phyloP scores from a whole-genome alignment of 495 filamentous ascomycete genomes.

The Bathelium albidoporum region DNA sequence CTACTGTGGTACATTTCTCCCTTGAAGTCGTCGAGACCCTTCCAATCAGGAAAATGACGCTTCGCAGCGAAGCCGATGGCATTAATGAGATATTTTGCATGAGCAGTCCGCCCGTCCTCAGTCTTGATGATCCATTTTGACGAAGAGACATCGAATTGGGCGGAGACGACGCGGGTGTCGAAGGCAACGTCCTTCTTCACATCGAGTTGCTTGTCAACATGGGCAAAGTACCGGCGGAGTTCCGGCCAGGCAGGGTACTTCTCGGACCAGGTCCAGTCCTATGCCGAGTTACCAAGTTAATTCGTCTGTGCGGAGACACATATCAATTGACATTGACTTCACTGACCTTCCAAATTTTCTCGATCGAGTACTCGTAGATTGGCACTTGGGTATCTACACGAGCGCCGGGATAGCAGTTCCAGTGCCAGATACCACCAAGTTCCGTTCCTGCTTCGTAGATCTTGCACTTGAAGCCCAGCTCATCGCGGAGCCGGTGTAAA shows the following conservation, averaged over 20 bases:
- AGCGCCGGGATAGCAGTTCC: constrained; percentile 35
- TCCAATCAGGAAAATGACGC: constrained; percentile 29
- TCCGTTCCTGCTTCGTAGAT: constrained; percentile 39
- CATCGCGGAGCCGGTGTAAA: constrained; percentile 34
- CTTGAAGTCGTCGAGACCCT: constrained; percentile 32
- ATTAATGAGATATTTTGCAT: constrained; percentile 28
- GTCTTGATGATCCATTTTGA: constrained; percentile 32
- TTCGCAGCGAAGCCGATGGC: constrained; percentile 35
- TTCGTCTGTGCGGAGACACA: background rate
- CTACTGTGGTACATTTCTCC: constrained; percentile 41
- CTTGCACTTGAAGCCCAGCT: constrained; percentile 35
- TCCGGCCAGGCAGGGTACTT: constrained; percentile 33
- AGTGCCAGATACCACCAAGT: constrained; percentile 42
- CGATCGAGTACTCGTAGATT: constrained; percentile 33
- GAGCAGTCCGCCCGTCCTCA: constrained; percentile 24
- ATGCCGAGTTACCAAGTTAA: background rate
- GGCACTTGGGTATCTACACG: constrained; percentile 34
- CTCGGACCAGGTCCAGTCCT: constrained; percentile 38
- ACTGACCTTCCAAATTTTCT: constrained; percentile 31
- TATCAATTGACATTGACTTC: background rate
- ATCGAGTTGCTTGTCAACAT: constrained; percentile 34
- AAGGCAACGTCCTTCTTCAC: constrained; percentile 37
- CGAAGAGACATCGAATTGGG: constrained; percentile 28
- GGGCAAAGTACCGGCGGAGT: constrained; percentile 35
- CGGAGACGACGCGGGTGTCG: constrained; percentile 31